A percentile compares a stretch with the other conserved stretches of the same genome.
Conservation (phyloP, 2,329 filamentous ascomycete species). For the Eutypa lata region DNA sequence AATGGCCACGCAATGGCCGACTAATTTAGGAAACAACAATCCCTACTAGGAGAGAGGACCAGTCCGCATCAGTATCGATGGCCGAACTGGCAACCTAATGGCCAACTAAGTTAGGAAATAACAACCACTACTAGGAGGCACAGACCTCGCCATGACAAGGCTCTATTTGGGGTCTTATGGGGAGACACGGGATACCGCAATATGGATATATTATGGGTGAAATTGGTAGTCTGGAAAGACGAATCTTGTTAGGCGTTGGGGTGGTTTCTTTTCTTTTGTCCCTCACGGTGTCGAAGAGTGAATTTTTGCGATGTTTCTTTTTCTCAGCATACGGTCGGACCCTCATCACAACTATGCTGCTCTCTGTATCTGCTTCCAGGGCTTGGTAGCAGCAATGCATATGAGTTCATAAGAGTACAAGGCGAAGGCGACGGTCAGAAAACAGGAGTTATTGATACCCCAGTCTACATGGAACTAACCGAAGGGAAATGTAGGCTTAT, state of each 20-base stretch:
- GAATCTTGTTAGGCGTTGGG: no score
- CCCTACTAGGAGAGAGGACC: neutral
- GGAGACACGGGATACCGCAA: no score
- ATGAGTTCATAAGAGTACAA: no score
- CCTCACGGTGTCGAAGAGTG: no score
- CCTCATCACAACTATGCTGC: neutral
- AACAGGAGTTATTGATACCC: neutral
- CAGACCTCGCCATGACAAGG: conserved; percentile 13
- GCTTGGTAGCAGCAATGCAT: no score
- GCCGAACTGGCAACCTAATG: neutral
- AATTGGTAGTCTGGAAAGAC: no score
- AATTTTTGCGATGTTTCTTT: neutral
- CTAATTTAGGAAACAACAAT: neutral
- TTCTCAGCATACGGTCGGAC: neutral
- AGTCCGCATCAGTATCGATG: neutral
- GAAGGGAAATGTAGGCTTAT: neutral
- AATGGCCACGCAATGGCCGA: neutral
- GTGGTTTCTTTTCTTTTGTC: no score
- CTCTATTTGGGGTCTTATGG: no score
- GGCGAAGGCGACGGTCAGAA: neutral
- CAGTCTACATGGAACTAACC: neutral
- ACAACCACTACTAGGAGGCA: neutral
- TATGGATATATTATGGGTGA: no score
- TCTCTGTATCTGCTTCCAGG: neutral
- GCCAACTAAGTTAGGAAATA: neutral